Evolutionary conservation across 345 rosid species (phyloP), one percentile per base, ranked within the genome.

Genomic region (Diplotaxis tenuifolia): DNA sequence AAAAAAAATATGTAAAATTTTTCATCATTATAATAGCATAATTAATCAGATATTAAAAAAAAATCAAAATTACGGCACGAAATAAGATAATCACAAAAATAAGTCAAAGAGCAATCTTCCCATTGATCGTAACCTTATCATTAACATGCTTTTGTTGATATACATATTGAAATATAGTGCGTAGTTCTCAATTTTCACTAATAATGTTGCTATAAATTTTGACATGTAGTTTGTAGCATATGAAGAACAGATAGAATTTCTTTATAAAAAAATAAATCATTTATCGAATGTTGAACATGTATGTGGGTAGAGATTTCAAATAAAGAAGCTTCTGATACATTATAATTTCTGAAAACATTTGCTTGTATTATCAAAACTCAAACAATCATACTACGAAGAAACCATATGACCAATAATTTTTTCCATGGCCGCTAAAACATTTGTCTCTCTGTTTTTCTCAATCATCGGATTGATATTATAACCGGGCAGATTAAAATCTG

Each of bases 381-480:
- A 67, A 1, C 54, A 32, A 32, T 23, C 2, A 36, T 1, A 75
- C 56, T 32, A 70, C 3, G 15, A 56, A 29, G 70, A 9, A 49
- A 22, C 34, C 60, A 62, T 15, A 29, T 9, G 58, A 55, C 42
- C 0, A 54, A 70, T 54, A 4, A 70, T 70, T 4, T 65, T 57
- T 47, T 11, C 75, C 67, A 70, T 65, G 36, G 34, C 11, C 9
- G 16, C 4, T 25, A 76, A 76, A 19, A 65, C 66, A 25, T 9
- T 10, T 2, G 32, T 65, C 61, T 49, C 9, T 57, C 67, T 58
- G 8, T 71, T 76, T 36, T 9, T 76, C 49, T 45, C 67, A 50
- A 70, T 56, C 62, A 76, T 1, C 3, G 75, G 80, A 57, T 76
- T 76, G 25, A 65, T 58, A 10, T 57, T 0, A 34, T 16, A 64